Base-by-base conservation (phyloP, 225 moss, liverwort and hornwort genomes). In the Ulota crispa region DNA sequence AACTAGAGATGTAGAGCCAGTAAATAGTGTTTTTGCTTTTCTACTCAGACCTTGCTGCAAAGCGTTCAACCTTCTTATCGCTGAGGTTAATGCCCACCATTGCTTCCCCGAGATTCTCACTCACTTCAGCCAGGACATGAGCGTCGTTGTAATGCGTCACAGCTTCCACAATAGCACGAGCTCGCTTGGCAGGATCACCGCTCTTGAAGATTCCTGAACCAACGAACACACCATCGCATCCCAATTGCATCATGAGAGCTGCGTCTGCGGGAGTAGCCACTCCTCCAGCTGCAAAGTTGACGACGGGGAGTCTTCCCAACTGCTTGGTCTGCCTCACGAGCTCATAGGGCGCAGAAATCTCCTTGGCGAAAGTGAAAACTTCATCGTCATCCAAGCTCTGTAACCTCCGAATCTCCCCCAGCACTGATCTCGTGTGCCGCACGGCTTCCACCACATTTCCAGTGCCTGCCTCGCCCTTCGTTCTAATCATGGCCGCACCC, bases 121-220 rank as follows among this genome's bases (percentile, higher is more conserved):
- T 94, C 72, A 96, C 91, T 59, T 96, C 93, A 0, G 96, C 96
- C 45, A 96, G 82, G 45, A 93, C 89, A 39, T 83, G 93, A 9
- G 96, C 93, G 47, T 96, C 94, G 69, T 96, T 96, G 89, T 89
- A 96, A 71, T 96, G 94, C 5, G 96, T 91, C 60, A 96, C 96
- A 6, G 94, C 93, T 75, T 96, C 94, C 55, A 96, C 94, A 41
- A 96, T 96, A 21, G 96, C 94, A 10, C 96, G 93, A 4, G 96
- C 96, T n/a, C 96, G 94, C 81, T 93, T 93, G 16, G 93, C 92
- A 42, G 96, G 96, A 66, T 96, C 94, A 14, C 96, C 96, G 65
- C 96, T 96, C 87, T 96, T 96, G 85, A 96, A 96, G 37, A 96
- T 93, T 4, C 96, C 96, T 0, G 96, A 96, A n/a, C 96, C 96